Evolutionary conservation across 495 filamentous ascomycete species (phyloP), one percentile per base, ranked within the genome.

Genomic region (Penicillium macrosclerotiorum): DNA sequence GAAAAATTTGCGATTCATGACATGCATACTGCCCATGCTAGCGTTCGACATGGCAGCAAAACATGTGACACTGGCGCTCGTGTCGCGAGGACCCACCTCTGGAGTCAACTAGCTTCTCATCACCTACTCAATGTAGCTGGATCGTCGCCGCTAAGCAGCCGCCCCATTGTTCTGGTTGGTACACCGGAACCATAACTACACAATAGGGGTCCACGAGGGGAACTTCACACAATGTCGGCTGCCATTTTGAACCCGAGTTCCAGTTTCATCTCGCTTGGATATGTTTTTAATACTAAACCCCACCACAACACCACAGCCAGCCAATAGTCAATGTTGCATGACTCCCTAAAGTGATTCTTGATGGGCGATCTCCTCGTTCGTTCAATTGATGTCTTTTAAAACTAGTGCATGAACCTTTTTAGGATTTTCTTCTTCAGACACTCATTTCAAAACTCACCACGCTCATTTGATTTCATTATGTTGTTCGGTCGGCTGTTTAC

Each of bases 191-290:
- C 18, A n/a, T 7, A 16, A 3, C 31, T 16, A 8, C 33, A 17
- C 19, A 18, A 18, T 16, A 36, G 30, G 27, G 33, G 33, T 36
- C 16, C 33, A 36, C 5, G 33, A 18, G 4, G 8, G 9, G 30
- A 16, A 32, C 30, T 32, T n/a, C n/a, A n/a, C n/a, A n/a, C n/a
- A n/a, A n/a, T n/a, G n/a, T n/a, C 5, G 19, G 19, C 14, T 37
- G 22, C 5, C 8, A 16, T 14, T 22, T 20, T 34, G 20, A 32
- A 17, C 31, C 27, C n/a, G 24, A 36, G 29, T 25, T 7, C 9
- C 37, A 45, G 2, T 42, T 16, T 42, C 36, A 52, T 37, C 41
- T 46, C 37, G 49, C 42, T 46, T 37, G 42, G 14, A 35, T 16
- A 32, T 32, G 12, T 17, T 43, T 13, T 4, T 18, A 16, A 19